Conservation (phyloP, 2,329 filamentous ascomycete species). For the Malbranchea cinnamomea region DNA sequence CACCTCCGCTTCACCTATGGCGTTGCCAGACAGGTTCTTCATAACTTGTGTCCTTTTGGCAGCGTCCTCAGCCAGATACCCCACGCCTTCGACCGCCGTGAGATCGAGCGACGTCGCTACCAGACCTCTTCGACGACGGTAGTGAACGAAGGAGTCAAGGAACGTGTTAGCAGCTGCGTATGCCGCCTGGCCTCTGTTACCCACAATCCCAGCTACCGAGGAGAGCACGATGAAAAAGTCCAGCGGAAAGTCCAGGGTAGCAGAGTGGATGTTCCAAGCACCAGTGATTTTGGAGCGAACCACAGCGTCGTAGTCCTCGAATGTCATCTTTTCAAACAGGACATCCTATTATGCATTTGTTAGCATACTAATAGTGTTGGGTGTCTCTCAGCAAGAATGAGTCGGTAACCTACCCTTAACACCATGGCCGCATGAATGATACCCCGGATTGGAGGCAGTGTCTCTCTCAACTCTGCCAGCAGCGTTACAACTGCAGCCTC, state of each 20-base stretch:
- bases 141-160: slow-evolving; percentile 7
- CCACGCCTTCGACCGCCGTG: slow-evolving; percentile 1
- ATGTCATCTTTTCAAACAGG: slow-evolving; percentile 18
- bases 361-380: background rate
- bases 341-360: too few species aligned
- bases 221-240: slow-evolving; percentile 23
- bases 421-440: slow-evolving; percentile 14
- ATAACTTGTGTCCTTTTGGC: background rate
- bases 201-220: slow-evolving; percentile 20
- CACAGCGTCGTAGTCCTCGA: slow-evolving; percentile 9
- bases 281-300: slow-evolving; percentile 16
- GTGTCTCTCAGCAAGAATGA: background rate
- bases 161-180: slow-evolving; percentile 10
- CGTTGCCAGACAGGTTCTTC: background rate
- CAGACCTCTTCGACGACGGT: slow-evolving; percentile 2
- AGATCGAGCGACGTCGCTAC: slow-evolving; percentile 4
- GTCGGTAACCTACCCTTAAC: slow-evolving; percentile 11
- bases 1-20: too few species aligned
- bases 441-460: slow-evolving; percentile 7
- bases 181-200: slow-evolving; percentile 21
- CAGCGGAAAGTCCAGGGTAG: slow-evolving; percentile 9
- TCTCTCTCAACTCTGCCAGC: background rate
- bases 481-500: slow-evolving; percentile 2
- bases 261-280: slow-evolving; percentile 15
- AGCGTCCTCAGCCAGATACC: slow-evolving; percentile 7